These are phyloP conservation scores for Pascua sp. DNA, from an alignment of 1,284 basidiomycete species.

Conservation along the genomic window DNA sequence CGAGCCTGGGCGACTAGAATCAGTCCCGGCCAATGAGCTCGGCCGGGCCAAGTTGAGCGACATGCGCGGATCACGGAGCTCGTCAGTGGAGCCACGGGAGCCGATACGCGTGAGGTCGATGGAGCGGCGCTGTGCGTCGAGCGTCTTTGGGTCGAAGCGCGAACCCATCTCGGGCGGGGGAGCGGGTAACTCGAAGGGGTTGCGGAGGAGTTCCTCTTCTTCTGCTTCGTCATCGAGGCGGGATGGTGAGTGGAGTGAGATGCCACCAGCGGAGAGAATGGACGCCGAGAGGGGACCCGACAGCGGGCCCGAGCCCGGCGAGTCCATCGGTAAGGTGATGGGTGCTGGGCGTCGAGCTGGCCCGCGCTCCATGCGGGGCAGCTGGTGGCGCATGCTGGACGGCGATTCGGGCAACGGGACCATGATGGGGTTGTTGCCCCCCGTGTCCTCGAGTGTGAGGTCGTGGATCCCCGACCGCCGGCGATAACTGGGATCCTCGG, in stretches of 20 bases:
- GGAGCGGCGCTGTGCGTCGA: constrained; percentile 20
- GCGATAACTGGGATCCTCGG: not conserved
- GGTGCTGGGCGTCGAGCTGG: not conserved
- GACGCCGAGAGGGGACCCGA: no score
- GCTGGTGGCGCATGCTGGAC: constrained; percentile 2
- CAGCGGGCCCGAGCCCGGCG: no score
- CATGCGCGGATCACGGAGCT: not conserved
- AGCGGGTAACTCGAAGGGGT: constrained; percentile 45
- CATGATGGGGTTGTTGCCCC: constrained; percentile 24
- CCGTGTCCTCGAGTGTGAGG: constrained; percentile 12
- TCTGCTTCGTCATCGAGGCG: constrained; percentile 14
- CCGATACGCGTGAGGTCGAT: constrained; percentile 3
- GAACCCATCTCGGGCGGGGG: constrained; percentile 35
- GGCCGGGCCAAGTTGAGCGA: not conserved
- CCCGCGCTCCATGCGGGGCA: not conserved
- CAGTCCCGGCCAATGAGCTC: not conserved
- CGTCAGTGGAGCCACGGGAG: not conserved
- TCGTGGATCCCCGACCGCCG: constrained; percentile 6
- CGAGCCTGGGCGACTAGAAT: not conserved
- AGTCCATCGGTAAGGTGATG: not conserved
- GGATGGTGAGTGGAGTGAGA: not conserved
- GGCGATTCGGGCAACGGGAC: constrained; percentile 27
- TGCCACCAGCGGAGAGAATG: no score
- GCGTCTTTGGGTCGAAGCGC: constrained; percentile 41
- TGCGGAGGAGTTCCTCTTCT: constrained; percentile 21